Evolutionary conservation across 345 rosid genomes (phyloP).

Genomic region (Heritiera littoralis): DNA sequence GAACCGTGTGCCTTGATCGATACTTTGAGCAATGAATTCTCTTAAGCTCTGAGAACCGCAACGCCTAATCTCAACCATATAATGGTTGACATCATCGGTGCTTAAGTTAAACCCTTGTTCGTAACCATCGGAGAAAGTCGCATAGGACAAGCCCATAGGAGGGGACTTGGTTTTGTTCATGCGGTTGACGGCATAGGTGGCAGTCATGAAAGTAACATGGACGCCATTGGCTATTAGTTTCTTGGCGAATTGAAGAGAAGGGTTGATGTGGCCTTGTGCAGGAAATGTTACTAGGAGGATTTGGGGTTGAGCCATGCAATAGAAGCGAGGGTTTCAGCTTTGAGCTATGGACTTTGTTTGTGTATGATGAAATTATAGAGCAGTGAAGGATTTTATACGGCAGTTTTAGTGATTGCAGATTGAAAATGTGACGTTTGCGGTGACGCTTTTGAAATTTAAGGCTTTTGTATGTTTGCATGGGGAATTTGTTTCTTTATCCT

Average conservation of each 20-base stretch:
- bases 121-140: not conserved
- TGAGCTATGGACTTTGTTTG: too few relatives aligned
- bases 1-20: constrained; percentile 23
- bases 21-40: not conserved
- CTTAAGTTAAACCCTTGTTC: not conserved
- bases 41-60: constrained; percentile 1
- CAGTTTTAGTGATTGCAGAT: too few relatives aligned
- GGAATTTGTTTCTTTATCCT: too few relatives aligned
- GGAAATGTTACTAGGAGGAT: constrained; percentile 11
- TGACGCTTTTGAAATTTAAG: too few relatives aligned
- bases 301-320: constrained; percentile 1
- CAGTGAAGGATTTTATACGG: too few relatives aligned
- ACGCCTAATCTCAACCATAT: constrained; percentile 1
- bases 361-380: too few relatives aligned
- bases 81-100: not conserved
- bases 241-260: constrained; percentile 7
- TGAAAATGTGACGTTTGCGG: too few relatives aligned
- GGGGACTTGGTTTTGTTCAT: not conserved
- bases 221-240: not conserved
- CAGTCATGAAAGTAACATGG: constrained; percentile 1
- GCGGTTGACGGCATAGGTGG: not conserved
- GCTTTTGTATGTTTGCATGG: too few relatives aligned
- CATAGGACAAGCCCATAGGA: not conserved
- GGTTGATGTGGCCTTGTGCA: constrained; percentile 2
- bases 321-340: not conserved